Conservation (phyloP, 1,284 basidiomycete species). For the Ceratobasidium sp. region DNA sequence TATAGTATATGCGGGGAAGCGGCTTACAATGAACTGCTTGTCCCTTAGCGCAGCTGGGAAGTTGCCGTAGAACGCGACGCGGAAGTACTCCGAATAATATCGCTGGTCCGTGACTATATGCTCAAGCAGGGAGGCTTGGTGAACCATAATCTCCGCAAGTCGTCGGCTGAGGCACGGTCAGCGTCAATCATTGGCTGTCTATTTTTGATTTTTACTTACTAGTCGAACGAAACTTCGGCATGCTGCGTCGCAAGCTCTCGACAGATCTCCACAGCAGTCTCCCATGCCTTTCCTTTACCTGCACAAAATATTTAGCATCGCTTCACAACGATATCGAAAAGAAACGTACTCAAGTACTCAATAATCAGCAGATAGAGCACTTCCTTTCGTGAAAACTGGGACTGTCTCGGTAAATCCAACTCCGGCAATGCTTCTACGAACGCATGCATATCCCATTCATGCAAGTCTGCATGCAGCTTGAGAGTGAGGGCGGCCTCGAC, state of each 20-base stretch:
- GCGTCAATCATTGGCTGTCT: background rate
- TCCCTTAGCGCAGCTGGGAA: slow-evolving; percentile 86
- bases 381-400: slow-evolving; percentile 94
- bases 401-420: slow-evolving; percentile 89
- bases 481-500: slow-evolving; percentile 92
- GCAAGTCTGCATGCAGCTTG: slow-evolving; percentile 92
- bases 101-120: slow-evolving; percentile 84
- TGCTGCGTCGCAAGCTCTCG: slow-evolving; percentile 89
- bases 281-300: slow-evolving; percentile 97
- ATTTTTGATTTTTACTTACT: slow-evolving; percentile 63
- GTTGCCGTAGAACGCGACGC: slow-evolving; percentile 91
- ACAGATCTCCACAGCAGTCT: slow-evolving; percentile 92
- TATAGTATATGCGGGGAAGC: slow-evolving; percentile 5
- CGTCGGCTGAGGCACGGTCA: slow-evolving; percentile 63
- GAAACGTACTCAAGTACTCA: slow-evolving; percentile 78
- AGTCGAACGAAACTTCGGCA: slow-evolving; percentile 87
- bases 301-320: background rate
- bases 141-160: slow-evolving; percentile 83
- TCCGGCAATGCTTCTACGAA: slow-evolving; percentile 88
- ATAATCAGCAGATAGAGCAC: slow-evolving; percentile 85
- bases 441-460: slow-evolving; percentile 85
- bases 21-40: slow-evolving; percentile 85
- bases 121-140: slow-evolving; percentile 85
- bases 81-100: slow-evolving; percentile 91
- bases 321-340: background rate